phyloP scores from a whole-genome alignment of 805 yeast species.

The Zygosaccharomyces pseudorouxii region DNA sequence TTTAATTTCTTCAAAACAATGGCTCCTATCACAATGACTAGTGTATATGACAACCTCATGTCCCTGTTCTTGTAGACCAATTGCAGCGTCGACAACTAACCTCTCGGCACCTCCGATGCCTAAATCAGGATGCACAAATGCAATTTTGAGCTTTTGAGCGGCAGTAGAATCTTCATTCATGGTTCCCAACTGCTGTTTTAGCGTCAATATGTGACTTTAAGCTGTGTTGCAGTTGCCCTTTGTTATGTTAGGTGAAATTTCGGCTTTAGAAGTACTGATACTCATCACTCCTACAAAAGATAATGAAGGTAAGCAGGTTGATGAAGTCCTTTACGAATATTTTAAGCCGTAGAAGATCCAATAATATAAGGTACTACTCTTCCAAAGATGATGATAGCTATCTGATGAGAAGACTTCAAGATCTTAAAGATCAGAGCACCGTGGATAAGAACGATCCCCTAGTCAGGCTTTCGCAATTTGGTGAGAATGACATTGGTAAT shows the following conservation, averaged over 20 bases:
- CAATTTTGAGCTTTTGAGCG: slow-evolving; percentile 47
- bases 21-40: slow-evolving; percentile 81
- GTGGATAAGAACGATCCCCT: slow-evolving; percentile 27
- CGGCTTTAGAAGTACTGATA: neutral
- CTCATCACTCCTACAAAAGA: neutral
- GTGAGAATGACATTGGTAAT: slow-evolving; percentile 16
- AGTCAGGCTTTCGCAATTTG: slow-evolving; percentile 13
- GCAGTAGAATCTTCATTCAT: neutral
- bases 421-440: slow-evolving; percentile 24
- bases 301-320: neutral
- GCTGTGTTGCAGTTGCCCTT: neutral
- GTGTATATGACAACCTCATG: slow-evolving; percentile 70
- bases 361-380: slow-evolving; percentile 5
- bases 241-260: neutral
- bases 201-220: neutral
- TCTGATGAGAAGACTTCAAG: slow-evolving; percentile 25
- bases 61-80: slow-evolving; percentile 67
- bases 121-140: slow-evolving; percentile 90
- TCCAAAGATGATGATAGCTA: slow-evolving; percentile 19
- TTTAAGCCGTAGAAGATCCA: neutral
- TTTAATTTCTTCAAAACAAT: slow-evolving; percentile 87
- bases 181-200: neutral
- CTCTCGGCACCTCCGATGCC: slow-evolving; percentile 99
- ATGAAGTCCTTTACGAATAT: neutral
- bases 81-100: slow-evolving; percentile 92